Conservation (phyloP, 2,329 filamentous ascomycete species). For the Aspergillus pseudoviridinutans region DNA sequence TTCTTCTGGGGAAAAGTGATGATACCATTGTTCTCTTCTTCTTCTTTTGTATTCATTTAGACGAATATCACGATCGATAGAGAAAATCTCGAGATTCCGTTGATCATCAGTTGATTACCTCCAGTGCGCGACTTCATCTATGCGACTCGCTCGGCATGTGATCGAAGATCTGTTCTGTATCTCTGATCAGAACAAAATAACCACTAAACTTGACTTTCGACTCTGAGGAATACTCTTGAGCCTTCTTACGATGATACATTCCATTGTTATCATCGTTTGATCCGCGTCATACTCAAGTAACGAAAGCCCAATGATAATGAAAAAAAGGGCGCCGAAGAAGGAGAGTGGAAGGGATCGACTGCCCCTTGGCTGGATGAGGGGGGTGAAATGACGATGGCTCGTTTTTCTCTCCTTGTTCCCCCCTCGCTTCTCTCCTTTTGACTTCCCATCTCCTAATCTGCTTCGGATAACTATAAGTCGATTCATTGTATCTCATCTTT, state of each 20-base stretch:
- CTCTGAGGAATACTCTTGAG: background rate
- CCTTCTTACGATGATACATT: background rate
- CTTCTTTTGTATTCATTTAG: background rate
- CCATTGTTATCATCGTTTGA: background rate
- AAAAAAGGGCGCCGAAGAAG: background rate
- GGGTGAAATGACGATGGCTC: background rate
- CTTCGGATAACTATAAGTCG: background rate
- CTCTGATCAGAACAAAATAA: background rate
- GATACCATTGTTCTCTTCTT: background rate
- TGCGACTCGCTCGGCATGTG: background rate
- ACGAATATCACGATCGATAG: background rate
- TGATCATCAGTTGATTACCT: background rate
- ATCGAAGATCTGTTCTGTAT: background rate
- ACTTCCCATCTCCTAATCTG: background rate
- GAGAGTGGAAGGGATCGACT: background rate
- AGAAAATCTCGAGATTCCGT: background rate
- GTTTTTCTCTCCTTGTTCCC: conserved; percentile 10
- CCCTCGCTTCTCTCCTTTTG: conserved; percentile 2
- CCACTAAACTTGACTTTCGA: background rate
- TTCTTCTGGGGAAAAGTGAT: background rate
- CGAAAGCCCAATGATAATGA: background rate
- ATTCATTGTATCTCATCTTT: background rate
- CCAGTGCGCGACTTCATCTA: background rate
- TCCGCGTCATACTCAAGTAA: background rate
- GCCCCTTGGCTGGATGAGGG: conserved; percentile 5